These are phyloP conservation scores for Rhytidhysteron rufulum DNA, from an alignment of 2,329 filamentous ascomycete genomes.

Conservation along the genomic window DNA sequence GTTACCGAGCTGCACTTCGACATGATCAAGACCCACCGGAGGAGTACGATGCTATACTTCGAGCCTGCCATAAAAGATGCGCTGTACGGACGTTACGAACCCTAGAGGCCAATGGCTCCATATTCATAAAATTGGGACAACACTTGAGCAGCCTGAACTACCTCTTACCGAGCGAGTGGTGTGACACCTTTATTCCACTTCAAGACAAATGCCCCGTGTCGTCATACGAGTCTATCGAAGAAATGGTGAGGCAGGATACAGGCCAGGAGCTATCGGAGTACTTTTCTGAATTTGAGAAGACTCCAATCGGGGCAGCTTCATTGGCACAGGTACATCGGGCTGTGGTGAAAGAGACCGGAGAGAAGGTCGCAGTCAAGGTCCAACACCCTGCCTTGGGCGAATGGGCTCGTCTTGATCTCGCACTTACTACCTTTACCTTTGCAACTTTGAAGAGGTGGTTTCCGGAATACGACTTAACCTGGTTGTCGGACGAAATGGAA, in stretches of 20 bases:
- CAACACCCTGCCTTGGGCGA: slow-evolving; percentile 87
- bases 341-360: slow-evolving; percentile 73
- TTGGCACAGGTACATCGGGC: slow-evolving; percentile 93
- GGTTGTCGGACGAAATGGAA: slow-evolving; percentile 93
- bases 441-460: slow-evolving; percentile 87
- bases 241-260: slow-evolving; percentile 83
- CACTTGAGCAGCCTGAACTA: slow-evolving; percentile 97
- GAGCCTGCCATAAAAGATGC: slow-evolving; percentile 86
- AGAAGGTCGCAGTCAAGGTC: slow-evolving; percentile 91
- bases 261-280: slow-evolving; percentile 73
- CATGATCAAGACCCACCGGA: slow-evolving; percentile 59
- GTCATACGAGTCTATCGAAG: slow-evolving; percentile 77
- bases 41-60: slow-evolving; percentile 65
- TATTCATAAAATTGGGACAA: slow-evolving; percentile 97
- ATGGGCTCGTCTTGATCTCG: slow-evolving; percentile 85
- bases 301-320: slow-evolving; percentile 87
- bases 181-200: slow-evolving; percentile 88
- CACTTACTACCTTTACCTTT: slow-evolving; percentile 85
- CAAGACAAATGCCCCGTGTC: slow-evolving; percentile 96
- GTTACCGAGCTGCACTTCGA: slow-evolving; percentile 84
- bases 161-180: slow-evolving; percentile 87
- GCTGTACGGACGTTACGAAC: slow-evolving; percentile 81
- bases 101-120: slow-evolving; percentile 92
- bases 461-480: slow-evolving; percentile 95
- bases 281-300: slow-evolving; percentile 77